Percentiles rank a stretch among this genome's conserved stretches.
phyloP scores from a whole-genome alignment of 306 rosid genomes.

The peach (Prunus persica) region Prunus_persica_NCBIv2 NC_034012.1:2564501-2565000 shows the following conservation, averaged over 20 bases:
- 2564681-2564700: slow-evolving; percentile 45
- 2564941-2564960: slow-evolving; percentile 80
- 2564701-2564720: slow-evolving; percentile 60
- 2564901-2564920: slow-evolving; percentile 87
- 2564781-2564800: slow-evolving; percentile 42
- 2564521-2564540: slow-evolving; percentile 74
- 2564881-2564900: slow-evolving; percentile 81
- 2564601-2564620: slow-evolving; percentile 63
- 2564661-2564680: slow-evolving; percentile 33
- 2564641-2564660: slow-evolving; percentile 50
- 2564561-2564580: slow-evolving; percentile 65
- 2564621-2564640: slow-evolving; percentile 82
- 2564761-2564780: slow-evolving; percentile 60
- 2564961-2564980: slow-evolving; percentile 52
- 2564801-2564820: slow-evolving; percentile 80
- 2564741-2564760: slow-evolving; percentile 66
- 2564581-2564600: slow-evolving; percentile 64
- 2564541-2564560: slow-evolving; percentile 66
- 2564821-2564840: slow-evolving; percentile 88
- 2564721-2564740: slow-evolving; percentile 53
- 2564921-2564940: slow-evolving; percentile 73
- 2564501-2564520: slow-evolving; percentile 62
- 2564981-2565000: slow-evolving; percentile 44
- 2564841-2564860: slow-evolving; percentile 84
- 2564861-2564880: slow-evolving; percentile 83